phyloP scores from a whole-genome alignment of 2,329 filamentous ascomycete species.

The Paradendryphiella salina region DNA sequence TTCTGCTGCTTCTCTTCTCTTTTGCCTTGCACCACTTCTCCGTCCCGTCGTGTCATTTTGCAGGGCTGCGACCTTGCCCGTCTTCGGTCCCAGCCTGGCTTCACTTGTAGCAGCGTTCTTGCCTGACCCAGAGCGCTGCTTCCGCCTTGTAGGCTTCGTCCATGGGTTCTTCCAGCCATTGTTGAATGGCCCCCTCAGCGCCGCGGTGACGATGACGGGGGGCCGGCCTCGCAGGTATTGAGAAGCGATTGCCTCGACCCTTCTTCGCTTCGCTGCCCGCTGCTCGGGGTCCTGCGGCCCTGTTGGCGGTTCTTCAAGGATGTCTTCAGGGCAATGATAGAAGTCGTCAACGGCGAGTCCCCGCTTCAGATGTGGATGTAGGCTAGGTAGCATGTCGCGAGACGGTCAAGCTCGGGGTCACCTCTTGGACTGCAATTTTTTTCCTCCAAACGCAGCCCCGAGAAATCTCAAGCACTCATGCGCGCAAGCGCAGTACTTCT shows the following conservation, averaged over 20 bases:
- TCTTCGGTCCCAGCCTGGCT: neutral
- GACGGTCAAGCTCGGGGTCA: neutral
- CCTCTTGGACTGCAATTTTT: neutral
- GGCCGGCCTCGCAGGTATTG: slow-evolving; percentile 61
- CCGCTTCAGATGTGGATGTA: slow-evolving; percentile 32
- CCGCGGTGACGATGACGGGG: slow-evolving; percentile 63
- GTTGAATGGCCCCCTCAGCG: slow-evolving; percentile 64
- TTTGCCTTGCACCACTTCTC: neutral
- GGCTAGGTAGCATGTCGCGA: slow-evolving; percentile 20
- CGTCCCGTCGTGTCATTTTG: neutral
- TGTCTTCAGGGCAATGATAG: slow-evolving; percentile 32
- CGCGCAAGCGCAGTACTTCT: neutral
- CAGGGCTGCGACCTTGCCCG: neutral
- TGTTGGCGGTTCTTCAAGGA: slow-evolving; percentile 54
- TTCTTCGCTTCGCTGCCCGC: slow-evolving; percentile 55
- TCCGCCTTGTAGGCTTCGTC: slow-evolving; percentile 14
- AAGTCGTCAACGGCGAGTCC: slow-evolving; percentile 31
- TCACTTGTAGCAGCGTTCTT: neutral
- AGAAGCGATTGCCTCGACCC: slow-evolving; percentile 63
- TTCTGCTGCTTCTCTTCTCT: neutral
- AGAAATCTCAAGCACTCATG: too few species aligned
- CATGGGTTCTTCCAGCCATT: slow-evolving; percentile 46
- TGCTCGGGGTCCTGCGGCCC: slow-evolving; percentile 62
- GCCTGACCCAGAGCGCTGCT: neutral
- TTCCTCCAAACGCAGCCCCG: too few species aligned